phyloP scores from a whole-genome alignment of 2,329 filamentous ascomycete genomes.

The Sclerotinia spermophila region DNA sequence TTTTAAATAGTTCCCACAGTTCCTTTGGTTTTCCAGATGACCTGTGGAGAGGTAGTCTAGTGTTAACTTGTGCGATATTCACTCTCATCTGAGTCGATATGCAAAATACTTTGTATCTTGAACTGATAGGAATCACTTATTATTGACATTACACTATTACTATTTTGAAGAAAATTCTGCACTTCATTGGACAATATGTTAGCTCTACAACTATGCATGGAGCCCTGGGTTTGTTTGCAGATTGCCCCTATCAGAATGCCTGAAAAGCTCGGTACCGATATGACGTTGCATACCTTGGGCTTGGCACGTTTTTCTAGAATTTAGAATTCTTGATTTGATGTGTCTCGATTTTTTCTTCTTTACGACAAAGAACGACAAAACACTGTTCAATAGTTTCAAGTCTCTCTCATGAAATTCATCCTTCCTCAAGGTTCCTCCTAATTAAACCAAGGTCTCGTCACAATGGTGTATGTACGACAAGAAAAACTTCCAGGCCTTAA shows the following conservation, averaged over 20 bases:
- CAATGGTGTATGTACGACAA: constrained; percentile 94
- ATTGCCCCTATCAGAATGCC: constrained; percentile 15
- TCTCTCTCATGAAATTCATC: not conserved
- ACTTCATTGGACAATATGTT: constrained; percentile 7
- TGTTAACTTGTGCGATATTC: not conserved
- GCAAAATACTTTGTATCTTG: not conserved
- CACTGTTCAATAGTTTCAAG: no score
- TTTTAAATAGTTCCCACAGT: not conserved
- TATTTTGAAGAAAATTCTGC: not conserved
- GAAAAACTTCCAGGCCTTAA: constrained; percentile 82
- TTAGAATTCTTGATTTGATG: constrained; percentile 12
- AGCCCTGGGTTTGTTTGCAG: not conserved
- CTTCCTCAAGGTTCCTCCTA: not conserved
- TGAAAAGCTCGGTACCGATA: constrained; percentile 15
- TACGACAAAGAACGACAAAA: not conserved
- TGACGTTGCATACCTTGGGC: constrained; percentile 16
- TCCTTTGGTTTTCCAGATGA: not conserved
- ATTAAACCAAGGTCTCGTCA: constrained; percentile 28
- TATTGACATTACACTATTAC: not conserved
- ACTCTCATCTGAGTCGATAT: not conserved
- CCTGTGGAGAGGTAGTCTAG: not conserved
- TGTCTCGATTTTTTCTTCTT: not conserved
- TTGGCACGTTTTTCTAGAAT: constrained; percentile 22
- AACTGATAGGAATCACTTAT: not conserved
- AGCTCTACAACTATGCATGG: no score